These are phyloP conservation scores for Rhodamnia argentea DNA, from an alignment of 345 rosid species.

Conservation along the genomic window DNA sequence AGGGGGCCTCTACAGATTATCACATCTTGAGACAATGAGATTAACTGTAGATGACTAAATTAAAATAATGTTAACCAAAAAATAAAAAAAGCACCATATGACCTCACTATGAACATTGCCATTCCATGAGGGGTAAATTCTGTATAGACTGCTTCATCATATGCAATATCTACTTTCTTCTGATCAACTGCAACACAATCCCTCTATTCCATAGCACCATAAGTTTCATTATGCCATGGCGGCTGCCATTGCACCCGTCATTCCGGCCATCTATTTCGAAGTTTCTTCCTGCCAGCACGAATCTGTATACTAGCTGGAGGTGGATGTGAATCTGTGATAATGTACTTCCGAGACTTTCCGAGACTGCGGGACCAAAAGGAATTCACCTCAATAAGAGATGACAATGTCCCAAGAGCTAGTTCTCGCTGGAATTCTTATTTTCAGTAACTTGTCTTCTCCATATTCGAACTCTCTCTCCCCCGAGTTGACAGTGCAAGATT, in stretches of 20 bases:
- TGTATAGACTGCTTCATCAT: not conserved
- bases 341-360: not conserved
- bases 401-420: slow-evolving; percentile 21
- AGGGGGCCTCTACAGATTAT: not conserved
- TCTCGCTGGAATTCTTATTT: slow-evolving; percentile 11
- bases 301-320: not conserved
- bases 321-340: not conserved
- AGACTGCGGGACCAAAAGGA: not conserved
- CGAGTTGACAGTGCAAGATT: slow-evolving; percentile 15
- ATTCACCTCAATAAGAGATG: slow-evolving; percentile 13
- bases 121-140: not conserved
- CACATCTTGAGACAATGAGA: too few species aligned
- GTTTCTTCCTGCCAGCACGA: not conserved
- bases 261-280: not conserved
- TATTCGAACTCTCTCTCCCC: slow-evolving; percentile 4
- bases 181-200: not conserved
- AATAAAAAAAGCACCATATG: not conserved
- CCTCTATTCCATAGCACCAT: not conserved
- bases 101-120: not conserved
- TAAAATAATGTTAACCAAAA: not conserved
- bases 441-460: slow-evolving; percentile 21
- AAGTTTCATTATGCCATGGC: not conserved
- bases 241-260: not conserved
- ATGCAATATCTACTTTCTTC: not conserved
- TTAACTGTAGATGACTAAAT: not conserved